A percentile compares a stretch with the other conserved stretches of the same genome.
Evolutionary conservation across 1,284 basidiomycete genomes (phyloP).

Genomic region (Ustilago trichophora): DNA sequence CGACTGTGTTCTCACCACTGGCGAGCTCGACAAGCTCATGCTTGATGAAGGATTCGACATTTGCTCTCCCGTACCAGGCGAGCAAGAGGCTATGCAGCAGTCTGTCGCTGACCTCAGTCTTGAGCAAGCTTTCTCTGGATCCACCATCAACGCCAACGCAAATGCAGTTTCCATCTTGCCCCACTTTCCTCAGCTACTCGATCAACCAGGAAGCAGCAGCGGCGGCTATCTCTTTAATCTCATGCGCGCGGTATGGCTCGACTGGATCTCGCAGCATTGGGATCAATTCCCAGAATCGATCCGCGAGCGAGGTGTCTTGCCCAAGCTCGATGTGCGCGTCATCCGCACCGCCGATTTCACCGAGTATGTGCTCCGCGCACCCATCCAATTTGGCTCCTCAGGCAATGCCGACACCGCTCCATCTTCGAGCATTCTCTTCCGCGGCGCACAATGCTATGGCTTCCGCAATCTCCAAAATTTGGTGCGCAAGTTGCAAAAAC

Average conservation of each 20-base stretch:
- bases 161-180: slow-evolving; percentile 12
- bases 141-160: not conserved
- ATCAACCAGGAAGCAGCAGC: slow-evolving; percentile 85
- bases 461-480: slow-evolving; percentile 98
- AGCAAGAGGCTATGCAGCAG: slow-evolving; percentile 14
- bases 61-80: slow-evolving; percentile 70
- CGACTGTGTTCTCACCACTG: slow-evolving; percentile 96
- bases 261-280: slow-evolving; percentile 36
- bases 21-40: slow-evolving; percentile 89
- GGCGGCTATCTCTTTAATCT: slow-evolving; percentile 84
- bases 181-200: slow-evolving; percentile 76
- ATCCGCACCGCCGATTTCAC: slow-evolving; percentile 71
- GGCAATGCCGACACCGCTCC: not conserved
- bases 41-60: slow-evolving; percentile 83
- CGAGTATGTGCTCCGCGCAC: slow-evolving; percentile 70
- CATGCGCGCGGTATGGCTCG: slow-evolving; percentile 52
- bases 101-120: slow-evolving; percentile 16
- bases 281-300: slow-evolving; percentile 11
- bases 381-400: slow-evolving; percentile 1
- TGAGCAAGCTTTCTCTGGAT: slow-evolving; percentile 14
- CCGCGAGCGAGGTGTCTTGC: slow-evolving; percentile 17
- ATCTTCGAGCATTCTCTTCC: slow-evolving; percentile 74
- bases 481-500: slow-evolving; percentile 77
- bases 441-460: slow-evolving; percentile 93
- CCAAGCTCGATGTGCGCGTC: slow-evolving; percentile 52